Evolutionary conservation across 495 filamentous ascomycete genomes (phyloP).

Genomic region (Penicillium riverlandense): DNA sequence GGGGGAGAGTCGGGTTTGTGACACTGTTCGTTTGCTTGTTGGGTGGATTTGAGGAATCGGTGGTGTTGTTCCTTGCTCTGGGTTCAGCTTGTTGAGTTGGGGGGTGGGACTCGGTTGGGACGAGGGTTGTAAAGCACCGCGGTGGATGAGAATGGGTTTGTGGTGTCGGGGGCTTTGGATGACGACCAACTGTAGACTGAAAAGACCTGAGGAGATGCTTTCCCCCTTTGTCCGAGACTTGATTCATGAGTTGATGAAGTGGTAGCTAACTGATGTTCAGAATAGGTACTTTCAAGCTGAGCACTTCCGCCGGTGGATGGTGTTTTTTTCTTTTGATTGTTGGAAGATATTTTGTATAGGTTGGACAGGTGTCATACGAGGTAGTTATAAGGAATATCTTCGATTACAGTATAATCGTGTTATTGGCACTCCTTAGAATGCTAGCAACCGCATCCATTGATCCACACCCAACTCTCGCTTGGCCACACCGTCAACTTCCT

Average conservation of each 20-base stretch:
- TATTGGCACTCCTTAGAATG: slow-evolving; percentile 1
- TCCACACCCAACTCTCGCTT: background rate
- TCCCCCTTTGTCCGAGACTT: background rate
- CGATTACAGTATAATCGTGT: slow-evolving; percentile 2
- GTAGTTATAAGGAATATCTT: too few species aligned
- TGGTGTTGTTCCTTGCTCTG: background rate
- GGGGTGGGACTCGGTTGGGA: too few species aligned
- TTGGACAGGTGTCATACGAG: too few species aligned
- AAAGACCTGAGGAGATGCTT: slow-evolving; percentile 52
- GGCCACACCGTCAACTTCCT: background rate
- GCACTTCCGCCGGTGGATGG: too few species aligned
- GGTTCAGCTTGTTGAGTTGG: too few species aligned
- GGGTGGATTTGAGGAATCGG: background rate
- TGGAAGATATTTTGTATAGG: too few species aligned
- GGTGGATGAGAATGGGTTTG: slow-evolving; percentile 19
- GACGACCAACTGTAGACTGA: slow-evolving; percentile 47
- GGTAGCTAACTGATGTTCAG: background rate
- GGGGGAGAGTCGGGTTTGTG: background rate
- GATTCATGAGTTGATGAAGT: background rate
- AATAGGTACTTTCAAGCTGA: background rate
- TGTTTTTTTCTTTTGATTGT: too few species aligned
- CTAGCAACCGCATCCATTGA: slow-evolving; percentile 5
- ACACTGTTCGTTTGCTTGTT: background rate
- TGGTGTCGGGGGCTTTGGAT: slow-evolving; percentile 26
- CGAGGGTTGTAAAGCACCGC: slow-evolving; percentile 18